phyloP scores from a whole-genome alignment of 352 stramenopile genomes.

The Pythium brachiatum region DNA sequence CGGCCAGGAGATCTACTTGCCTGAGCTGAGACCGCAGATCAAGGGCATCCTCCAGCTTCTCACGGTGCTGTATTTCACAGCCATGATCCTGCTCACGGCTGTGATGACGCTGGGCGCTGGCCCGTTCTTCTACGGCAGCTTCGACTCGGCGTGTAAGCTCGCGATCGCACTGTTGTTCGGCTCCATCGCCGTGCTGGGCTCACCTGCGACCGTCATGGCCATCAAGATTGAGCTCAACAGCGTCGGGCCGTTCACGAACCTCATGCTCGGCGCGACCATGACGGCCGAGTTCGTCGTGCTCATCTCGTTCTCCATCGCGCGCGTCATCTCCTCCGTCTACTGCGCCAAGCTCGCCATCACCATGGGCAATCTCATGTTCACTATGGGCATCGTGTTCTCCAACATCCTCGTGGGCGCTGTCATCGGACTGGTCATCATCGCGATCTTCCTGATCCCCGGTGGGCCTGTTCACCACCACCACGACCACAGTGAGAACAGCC shows the following conservation, averaged over 20 bases:
- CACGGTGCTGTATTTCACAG: conserved; percentile 42
- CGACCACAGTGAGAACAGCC: conserved; percentile 27
- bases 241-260: conserved; percentile 57
- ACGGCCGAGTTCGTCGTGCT: conserved; percentile 59
- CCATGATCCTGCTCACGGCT: conserved; percentile 51
- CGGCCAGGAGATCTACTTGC: conserved; percentile 69
- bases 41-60: conserved; percentile 58
- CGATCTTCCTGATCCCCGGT: conserved; percentile 51
- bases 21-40: conserved; percentile 58
- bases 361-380: conserved; percentile 45
- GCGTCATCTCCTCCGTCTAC: conserved; percentile 53
- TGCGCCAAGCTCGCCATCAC: conserved; percentile 45
- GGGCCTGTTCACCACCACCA: conserved; percentile 34
- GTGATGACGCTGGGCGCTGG: conserved; percentile 39
- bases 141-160: conserved; percentile 42
- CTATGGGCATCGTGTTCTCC: conserved; percentile 40
- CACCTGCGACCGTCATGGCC: conserved; percentile 54
- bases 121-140: conserved; percentile 61
- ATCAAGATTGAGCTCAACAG: conserved; percentile 72
- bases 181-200: conserved; percentile 57
- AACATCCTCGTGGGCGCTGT: conserved; percentile 43
- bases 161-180: conserved; percentile 62
- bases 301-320: conserved; percentile 53
- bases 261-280: conserved; percentile 63
- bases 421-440: conserved; percentile 38